Base-by-base conservation (phyloP, 129 eudicot genomes). In the Solidago caesia region DNA sequence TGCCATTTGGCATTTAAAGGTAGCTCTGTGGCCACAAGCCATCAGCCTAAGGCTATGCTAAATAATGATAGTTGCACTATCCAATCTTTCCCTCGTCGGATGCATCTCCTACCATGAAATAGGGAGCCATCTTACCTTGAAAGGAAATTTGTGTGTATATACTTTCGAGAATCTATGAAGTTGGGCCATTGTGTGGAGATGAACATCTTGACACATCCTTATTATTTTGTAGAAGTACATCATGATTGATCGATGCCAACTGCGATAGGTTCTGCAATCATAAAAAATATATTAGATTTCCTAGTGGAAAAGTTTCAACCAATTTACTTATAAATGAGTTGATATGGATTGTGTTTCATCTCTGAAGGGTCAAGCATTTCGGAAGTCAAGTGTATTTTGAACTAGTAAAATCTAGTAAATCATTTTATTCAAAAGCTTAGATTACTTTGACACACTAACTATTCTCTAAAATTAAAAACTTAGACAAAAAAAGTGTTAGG, bases 201-300 rank as follows among this genome's bases (percentile, higher is more conserved):
- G 92, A 84, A 55, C 85, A 69, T 77, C 85, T 82, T 12, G 87
- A 82, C 39, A 86, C 56, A 21, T 87, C 92, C 79, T 81, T 89
- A 79, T 83, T 90, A 67, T 80, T 88, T 67, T 89, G 96, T 80
- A 87, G 33, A 67, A 91, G 88, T 42, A 91, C 92, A 53, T 91
- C 96, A 52, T 85, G 97, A 71, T 91, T 91, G 67, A 89, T 89
- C 6, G 96, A 87, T 55, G 97, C 96, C 77, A 91, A 79, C 77
- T 91, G 97, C 1, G 97, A 91, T 77, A 91, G 79, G 84, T 91
- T 91, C 97, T 91, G 97, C 87, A 55, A 52, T 2, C 6, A 67
- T 48, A 51, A 0, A 29, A 52, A 70, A 47, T 57, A 43, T 25
- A 7, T 58, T 33, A 27, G 39, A 33, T 33, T 33, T 1, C 39